Evolutionary conservation across 306 rosid genomes (phyloP).

Genomic region (Vicia villosa): DNA sequence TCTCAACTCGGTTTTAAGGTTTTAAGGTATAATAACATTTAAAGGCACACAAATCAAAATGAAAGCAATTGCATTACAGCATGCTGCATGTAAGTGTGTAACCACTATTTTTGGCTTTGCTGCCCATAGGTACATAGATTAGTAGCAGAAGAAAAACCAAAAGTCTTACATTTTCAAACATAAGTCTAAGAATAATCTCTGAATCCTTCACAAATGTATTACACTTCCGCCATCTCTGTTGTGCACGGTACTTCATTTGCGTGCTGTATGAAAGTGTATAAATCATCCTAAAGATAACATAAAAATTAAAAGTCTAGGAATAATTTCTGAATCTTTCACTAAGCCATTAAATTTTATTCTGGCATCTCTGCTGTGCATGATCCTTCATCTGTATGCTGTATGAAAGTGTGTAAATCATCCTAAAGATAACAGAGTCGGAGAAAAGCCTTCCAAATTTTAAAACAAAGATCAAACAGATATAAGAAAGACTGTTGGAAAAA

Average conservation of each 20-base stretch:
- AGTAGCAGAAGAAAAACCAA: no score
- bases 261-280: background rate
- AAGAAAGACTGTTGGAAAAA: background rate
- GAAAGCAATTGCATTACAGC: conserved; percentile 20
- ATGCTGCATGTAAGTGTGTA: background rate
- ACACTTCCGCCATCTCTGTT: background rate
- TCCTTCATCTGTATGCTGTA: background rate
- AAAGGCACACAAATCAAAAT: background rate
- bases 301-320: background rate
- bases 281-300: background rate
- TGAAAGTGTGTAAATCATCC: background rate
- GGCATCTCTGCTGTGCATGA: background rate
- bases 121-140: background rate
- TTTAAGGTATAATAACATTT: background rate
- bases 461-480: background rate
- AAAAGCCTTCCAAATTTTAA: background rate
- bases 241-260: background rate
- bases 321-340: background rate
- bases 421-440: background rate
- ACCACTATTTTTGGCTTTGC: background rate
- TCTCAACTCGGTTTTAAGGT: no score
- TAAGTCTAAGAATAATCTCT: background rate
- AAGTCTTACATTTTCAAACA: background rate
- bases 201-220: background rate
- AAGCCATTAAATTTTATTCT: background rate